Evolutionary conservation across 352 stramenopile genomes (phyloP).

Genomic region (Globisporangium spinosum): DNA sequence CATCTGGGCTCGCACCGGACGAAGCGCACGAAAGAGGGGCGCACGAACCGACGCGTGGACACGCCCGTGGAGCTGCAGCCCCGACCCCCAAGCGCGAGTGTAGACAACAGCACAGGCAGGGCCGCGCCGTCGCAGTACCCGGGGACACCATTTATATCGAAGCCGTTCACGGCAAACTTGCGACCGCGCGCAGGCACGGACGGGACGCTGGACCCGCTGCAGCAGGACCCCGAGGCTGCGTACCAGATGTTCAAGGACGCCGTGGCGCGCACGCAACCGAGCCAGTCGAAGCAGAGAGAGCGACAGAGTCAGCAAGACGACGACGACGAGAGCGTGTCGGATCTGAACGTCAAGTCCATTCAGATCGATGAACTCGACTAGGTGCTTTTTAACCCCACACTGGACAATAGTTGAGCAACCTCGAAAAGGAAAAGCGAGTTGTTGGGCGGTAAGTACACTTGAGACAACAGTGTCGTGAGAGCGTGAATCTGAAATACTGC

Average conservation of each 20-base stretch:
- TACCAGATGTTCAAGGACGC: slow-evolving; percentile 21
- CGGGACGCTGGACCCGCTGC: slow-evolving; percentile 4
- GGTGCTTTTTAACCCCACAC: too few relatives aligned
- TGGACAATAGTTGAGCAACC: too few relatives aligned
- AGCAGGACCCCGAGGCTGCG: slow-evolving; percentile 11
- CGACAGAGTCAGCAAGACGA: background rate
- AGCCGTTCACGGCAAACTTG: background rate
- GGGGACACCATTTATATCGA: too few relatives aligned
- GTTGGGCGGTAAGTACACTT: too few relatives aligned
- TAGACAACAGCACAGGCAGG: background rate
- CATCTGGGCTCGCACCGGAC: slow-evolving; percentile 21
- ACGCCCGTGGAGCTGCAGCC: slow-evolving; percentile 7
- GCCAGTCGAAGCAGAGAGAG: slow-evolving; percentile 20
- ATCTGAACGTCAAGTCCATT: slow-evolving; percentile 32
- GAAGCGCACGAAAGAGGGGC: slow-evolving; percentile 21
- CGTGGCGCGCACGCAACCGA: slow-evolving; percentile 15
- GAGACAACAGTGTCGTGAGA: too few relatives aligned
- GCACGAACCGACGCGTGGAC: slow-evolving; percentile 14
- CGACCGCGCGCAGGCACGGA: slow-evolving; percentile 9
- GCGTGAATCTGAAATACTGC: too few relatives aligned
- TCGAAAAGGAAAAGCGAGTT: too few relatives aligned
- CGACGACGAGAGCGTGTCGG: background rate
- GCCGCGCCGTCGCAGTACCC: too few relatives aligned
- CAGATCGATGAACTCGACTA: slow-evolving; percentile 58
- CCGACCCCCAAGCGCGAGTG: background rate